Base-by-base conservation (phyloP, 1,139 yeast species). In the Arxiozyma bovina region DNA sequence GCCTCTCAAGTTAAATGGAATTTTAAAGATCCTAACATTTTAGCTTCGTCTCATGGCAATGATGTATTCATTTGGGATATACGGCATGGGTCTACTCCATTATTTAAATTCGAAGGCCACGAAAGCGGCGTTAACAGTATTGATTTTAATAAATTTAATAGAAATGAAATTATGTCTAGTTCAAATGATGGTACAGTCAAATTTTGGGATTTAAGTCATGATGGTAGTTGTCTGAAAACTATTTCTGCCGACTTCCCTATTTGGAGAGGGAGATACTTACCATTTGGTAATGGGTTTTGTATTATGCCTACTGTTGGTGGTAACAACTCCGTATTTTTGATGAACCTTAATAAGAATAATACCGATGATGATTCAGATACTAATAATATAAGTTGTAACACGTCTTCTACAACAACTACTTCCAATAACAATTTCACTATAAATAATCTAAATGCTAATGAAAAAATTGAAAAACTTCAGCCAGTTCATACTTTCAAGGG, bases 1-100 rank as follows among this genome's bases (percentile, higher is more conserved):
- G 95, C 97, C 0, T 83, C 94, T 0, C 98, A 91, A 68, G 96
- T 90, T 18, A 90, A 91, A 68, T 93, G 98, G 98, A 89, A 86
- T 66, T 82, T 82, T 60, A 75, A 77, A 51, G 85, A 91, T 63
- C 82, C 90, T 1, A 78, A 84, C 64, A 79, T 90, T 48, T 68
- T 93, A 41, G 96, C 97, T 0, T 84, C 94, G 0, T 78, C 94
- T 25, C 99, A 93, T 66, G 96, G 89, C 63, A 81, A 85, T 62
- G 77, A 82, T 50, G 79, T 91, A 50, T 82, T 83, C 59, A 73
- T 93, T 0, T 93, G 99, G 99, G 99, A 93, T 68, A 72, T 82
- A 6, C 74, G 99, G 57, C 84, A 83, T 63, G 95, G 96, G 6
- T 85, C 94, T 0, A 69, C 77, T 9, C 98, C 98, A 0, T 64